Conservation (phyloP, 2,329 filamentous ascomycete genomes). For the Fusarium cicatricum region DNA sequence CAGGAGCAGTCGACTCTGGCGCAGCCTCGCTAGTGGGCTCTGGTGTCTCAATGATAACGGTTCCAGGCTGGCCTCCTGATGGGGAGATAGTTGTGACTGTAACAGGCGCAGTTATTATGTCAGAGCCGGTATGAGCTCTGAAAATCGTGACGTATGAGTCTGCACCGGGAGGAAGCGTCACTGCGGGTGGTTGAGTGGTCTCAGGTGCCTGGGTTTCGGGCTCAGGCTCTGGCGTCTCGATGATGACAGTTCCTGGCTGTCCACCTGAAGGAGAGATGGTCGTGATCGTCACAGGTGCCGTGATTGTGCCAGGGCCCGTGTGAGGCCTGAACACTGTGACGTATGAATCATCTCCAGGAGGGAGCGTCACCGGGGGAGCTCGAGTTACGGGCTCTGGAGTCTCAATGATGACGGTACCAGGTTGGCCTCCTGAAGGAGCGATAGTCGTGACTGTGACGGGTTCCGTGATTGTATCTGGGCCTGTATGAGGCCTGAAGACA, state of each 20-base stretch:
- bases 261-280: neutral
- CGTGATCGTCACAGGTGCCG: neutral
- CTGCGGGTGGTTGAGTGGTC: neutral
- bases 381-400: slow-evolving; percentile 10
- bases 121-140: slow-evolving; percentile 4
- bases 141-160: slow-evolving; percentile 1
- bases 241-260: slow-evolving; percentile 3
- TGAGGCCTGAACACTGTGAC: slow-evolving; percentile 24
- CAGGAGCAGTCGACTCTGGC: slow-evolving; percentile 3
- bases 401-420: slow-evolving; percentile 1
- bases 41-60: slow-evolving; percentile 19
- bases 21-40: neutral
- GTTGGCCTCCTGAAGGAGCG: neutral
- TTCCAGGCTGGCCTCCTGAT: slow-evolving; percentile 3
- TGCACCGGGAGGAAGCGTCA: neutral
- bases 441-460: slow-evolving; percentile 1
- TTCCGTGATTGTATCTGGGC: neutral
- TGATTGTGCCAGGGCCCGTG: neutral
- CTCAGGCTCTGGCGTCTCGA: neutral
- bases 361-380: neutral
- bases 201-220: neutral
- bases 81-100: slow-evolving; percentile 9
- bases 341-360: slow-evolving; percentile 7
- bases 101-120: slow-evolving; percentile 2
- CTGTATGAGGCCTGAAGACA: neutral